A percentile compares a stretch with the other conserved stretches of the same genome.
Evolutionary conservation across 208 protist genomes (phyloP).

Genomic region (Acanthamoeba divionensis): DNA sequence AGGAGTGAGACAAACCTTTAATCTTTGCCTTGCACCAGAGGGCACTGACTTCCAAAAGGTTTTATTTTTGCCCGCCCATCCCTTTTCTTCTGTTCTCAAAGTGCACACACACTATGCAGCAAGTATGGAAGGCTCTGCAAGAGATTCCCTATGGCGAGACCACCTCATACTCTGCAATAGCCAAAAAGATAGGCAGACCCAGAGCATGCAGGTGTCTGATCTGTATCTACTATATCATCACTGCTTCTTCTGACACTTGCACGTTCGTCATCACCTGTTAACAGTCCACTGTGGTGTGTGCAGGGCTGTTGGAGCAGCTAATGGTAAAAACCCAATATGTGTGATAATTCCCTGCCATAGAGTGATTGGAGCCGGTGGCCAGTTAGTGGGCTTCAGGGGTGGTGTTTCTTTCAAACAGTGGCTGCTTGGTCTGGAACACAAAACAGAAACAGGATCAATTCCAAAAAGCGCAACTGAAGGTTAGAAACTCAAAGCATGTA

Average conservation of each 20-base stretch:
- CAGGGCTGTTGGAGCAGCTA: not conserved
- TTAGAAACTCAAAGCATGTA: too few species aligned
- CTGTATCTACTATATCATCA: too few species aligned
- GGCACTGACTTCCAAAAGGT: constrained; percentile 29
- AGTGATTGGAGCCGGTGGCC: not conserved
- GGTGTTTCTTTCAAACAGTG: not conserved
- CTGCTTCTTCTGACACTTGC: not conserved
- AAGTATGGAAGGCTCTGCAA: not conserved
- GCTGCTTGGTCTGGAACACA: not conserved
- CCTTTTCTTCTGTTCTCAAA: not conserved
- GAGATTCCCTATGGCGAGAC: not conserved
- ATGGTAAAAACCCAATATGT: constrained; percentile 13
- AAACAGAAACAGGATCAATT: not conserved
- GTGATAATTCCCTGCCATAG: not conserved
- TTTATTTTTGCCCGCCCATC: not conserved
- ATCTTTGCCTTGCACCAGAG: not conserved
- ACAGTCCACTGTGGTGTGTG: not conserved
- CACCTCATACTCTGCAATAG: not conserved
- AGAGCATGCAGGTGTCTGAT: not conserved
- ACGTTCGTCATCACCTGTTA: not conserved
- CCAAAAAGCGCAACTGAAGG: too few species aligned
- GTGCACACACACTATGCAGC: not conserved
- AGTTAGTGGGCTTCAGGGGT: not conserved
- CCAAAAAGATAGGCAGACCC: not conserved
- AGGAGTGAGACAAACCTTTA: not conserved